Conservation (phyloP, 495 filamentous ascomycete genomes). For the Penicillium manginii region DNA sequence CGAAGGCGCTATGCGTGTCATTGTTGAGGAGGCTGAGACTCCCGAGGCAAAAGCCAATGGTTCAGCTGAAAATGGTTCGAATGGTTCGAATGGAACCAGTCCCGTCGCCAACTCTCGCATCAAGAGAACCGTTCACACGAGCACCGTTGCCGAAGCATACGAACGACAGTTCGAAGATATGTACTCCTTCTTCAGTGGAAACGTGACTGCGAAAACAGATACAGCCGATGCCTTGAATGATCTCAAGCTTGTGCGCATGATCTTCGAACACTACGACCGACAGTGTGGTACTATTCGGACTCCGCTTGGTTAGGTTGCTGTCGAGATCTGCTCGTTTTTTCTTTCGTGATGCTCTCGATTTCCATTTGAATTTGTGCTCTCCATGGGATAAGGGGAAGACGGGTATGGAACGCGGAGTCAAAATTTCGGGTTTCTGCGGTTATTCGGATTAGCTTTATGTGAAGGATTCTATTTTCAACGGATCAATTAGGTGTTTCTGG, state of each 20-base stretch:
- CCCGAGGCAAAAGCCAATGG: not conserved
- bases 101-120: slow-evolving; percentile 7
- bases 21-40: slow-evolving; percentile 49
- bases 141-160: slow-evolving; percentile 57
- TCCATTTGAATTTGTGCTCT: not conserved
- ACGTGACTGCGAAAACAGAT: slow-evolving; percentile 51
- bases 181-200: slow-evolving; percentile 47
- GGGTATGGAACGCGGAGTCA: no score
- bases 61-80: not conserved
- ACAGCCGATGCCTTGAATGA: slow-evolving; percentile 54
- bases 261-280: slow-evolving; percentile 47
- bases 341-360: not conserved
- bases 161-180: slow-evolving; percentile 52
- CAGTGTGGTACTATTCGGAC: slow-evolving; percentile 49
- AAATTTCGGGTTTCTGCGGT: no score
- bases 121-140: slow-evolving; percentile 39
- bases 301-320: slow-evolving; percentile 34
- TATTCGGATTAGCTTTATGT: no score
- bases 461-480: no score
- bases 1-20: slow-evolving; percentile 48
- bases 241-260: slow-evolving; percentile 38
- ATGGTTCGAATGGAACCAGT: not conserved
- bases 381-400: no score
- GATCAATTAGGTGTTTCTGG: no score
- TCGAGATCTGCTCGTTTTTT: not conserved